phyloP scores from a whole-genome alignment of 1,284 basidiomycete genomes.

The Pseudozyma thailandica region DNA sequence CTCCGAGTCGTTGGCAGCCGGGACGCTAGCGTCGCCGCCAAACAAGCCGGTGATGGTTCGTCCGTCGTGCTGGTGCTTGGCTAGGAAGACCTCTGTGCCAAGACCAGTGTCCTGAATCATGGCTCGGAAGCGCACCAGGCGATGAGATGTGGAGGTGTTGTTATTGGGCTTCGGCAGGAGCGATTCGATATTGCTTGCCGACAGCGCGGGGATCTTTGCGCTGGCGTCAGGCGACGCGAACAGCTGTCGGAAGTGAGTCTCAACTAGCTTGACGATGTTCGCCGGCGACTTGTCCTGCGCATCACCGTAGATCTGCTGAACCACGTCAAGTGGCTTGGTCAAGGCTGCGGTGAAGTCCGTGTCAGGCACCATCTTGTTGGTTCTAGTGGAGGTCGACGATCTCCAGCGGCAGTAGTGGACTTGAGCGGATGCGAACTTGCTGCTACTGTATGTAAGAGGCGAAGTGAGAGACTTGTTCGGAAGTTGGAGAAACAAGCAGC shows the following conservation, averaged over 20 bases:
- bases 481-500: too few relatives aligned
- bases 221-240: slow-evolving; percentile 42
- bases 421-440: neutral
- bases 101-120: slow-evolving; percentile 69
- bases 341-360: slow-evolving; percentile 50
- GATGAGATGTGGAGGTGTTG: slow-evolving; percentile 39
- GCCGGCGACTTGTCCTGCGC: slow-evolving; percentile 33
- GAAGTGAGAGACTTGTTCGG: too few relatives aligned
- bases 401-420: too few relatives aligned
- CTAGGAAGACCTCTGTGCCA: slow-evolving; percentile 65
- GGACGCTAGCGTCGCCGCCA: slow-evolving; percentile 26
- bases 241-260: slow-evolving; percentile 37
- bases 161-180: slow-evolving; percentile 11
- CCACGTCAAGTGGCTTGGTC: slow-evolving; percentile 42
- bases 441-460: too few relatives aligned
- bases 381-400: neutral
- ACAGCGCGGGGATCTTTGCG: slow-evolving; percentile 40
- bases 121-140: slow-evolving; percentile 64
- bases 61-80: slow-evolving; percentile 33
- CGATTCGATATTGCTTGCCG: slow-evolving; percentile 18
- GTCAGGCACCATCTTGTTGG: slow-evolving; percentile 49
- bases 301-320: slow-evolving; percentile 44
- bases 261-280: slow-evolving; percentile 36
- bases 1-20: neutral
- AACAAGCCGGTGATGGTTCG: slow-evolving; percentile 53